These are phyloP conservation scores for Pyrenophora tritici-repentis DNA, from an alignment of 2,329 filamentous ascomycete genomes.

Conservation along the genomic window DNA sequence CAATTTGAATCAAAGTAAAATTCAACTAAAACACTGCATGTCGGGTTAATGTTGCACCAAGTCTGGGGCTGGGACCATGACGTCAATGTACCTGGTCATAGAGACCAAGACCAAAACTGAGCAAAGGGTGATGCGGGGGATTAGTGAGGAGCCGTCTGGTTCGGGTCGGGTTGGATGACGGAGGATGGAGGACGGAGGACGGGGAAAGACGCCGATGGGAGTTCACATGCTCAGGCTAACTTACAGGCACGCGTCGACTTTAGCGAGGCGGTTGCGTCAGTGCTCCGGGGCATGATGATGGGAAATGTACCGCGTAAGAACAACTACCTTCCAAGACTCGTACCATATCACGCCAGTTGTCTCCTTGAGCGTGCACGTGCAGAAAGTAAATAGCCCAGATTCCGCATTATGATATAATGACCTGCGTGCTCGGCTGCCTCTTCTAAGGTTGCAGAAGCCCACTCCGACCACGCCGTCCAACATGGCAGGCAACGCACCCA, in stretches of 20 bases:
- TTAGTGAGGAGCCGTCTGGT: not conserved
- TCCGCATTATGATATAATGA: constrained; percentile 22
- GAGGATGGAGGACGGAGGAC: not conserved
- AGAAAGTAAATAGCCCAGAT: constrained; percentile 4
- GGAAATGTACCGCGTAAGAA: constrained; percentile 15
- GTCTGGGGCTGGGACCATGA: too few relatives aligned
- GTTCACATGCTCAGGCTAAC: constrained; percentile 21
- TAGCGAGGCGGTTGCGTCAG: constrained; percentile 39
- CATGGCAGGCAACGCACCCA: constrained; percentile 29
- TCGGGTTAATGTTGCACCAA: too few relatives aligned
- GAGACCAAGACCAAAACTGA: too few relatives aligned
- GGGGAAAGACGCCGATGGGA: not conserved
- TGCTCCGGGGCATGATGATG: constrained; percentile 24
- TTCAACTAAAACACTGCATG: too few relatives aligned
- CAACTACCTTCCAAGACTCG: constrained; percentile 26
- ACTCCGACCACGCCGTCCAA: constrained; percentile 3
- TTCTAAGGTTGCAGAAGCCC: constrained; percentile 9
- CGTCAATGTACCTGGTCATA: too few relatives aligned
- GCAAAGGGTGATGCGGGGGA: not conserved
- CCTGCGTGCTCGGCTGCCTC: constrained; percentile 4
- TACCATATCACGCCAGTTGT: constrained; percentile 11
- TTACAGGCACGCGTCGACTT: constrained; percentile 18
- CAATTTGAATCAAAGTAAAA: constrained; percentile 12
- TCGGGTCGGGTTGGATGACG: not conserved
- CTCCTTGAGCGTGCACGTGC: constrained; percentile 8